These are phyloP conservation scores for Venturia carpophila DNA, from an alignment of 2,329 filamentous ascomycete species.

Conservation along the genomic window DNA sequence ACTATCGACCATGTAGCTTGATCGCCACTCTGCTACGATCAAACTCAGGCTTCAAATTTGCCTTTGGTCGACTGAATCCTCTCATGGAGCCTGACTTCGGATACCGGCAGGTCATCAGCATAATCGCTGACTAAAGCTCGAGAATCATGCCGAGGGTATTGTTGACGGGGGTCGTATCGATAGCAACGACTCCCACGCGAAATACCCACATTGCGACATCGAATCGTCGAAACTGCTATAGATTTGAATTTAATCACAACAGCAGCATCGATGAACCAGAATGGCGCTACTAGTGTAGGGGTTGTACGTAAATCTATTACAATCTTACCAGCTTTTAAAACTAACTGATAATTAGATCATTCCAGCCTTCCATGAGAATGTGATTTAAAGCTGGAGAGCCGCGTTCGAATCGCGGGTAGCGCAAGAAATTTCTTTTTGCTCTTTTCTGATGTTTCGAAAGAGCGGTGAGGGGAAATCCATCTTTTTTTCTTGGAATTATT, in stretches of 20 bases:
- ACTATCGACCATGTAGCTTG: not conserved
- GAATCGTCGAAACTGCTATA: not conserved
- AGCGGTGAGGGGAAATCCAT: not conserved
- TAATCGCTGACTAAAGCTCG: not conserved
- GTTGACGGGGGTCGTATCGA: not conserved
- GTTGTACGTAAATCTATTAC: not conserved
- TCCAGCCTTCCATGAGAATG: not conserved
- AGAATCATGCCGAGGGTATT: not conserved
- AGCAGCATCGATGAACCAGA: not conserved
- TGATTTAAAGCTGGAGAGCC: not conserved
- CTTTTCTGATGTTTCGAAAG: not conserved
- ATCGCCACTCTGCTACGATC: not conserved
- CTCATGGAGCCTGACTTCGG: no score
- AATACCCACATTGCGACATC: not conserved
- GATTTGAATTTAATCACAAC: not conserved
- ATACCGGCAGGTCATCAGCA: no score
- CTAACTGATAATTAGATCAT: not conserved
- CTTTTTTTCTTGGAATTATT: no score
- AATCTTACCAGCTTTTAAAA: not conserved
- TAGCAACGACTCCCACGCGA: not conserved
- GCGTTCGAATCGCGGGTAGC: conserved; percentile 1
- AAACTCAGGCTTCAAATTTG: no score
- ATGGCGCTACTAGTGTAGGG: conserved; percentile 8
- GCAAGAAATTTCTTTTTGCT: not conserved
- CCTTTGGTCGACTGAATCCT: no score